A percentile compares a stretch with the other conserved stretches of the same genome.
phyloP scores from a whole-genome alignment of 2,329 filamentous ascomycete species.

The Salinomyces thailandicus region DNA sequence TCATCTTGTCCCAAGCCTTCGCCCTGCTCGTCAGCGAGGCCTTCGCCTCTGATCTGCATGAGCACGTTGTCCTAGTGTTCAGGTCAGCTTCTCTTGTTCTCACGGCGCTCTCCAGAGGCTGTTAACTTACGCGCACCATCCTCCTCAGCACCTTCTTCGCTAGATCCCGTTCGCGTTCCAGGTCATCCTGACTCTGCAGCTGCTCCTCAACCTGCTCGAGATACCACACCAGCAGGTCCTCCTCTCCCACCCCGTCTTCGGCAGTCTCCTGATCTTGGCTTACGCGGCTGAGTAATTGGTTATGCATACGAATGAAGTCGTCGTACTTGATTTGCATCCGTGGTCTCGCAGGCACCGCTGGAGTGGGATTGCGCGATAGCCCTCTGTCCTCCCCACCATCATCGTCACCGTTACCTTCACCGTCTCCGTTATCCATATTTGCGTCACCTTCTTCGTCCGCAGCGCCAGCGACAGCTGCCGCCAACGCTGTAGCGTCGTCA shows the following conservation, averaged over 20 bases:
- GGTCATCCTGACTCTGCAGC: constrained; percentile 67
- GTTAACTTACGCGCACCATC: constrained; percentile 74
- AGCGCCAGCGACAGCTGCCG: constrained; percentile 39
- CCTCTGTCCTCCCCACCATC: constrained; percentile 8
- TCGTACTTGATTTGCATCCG: constrained; percentile 92
- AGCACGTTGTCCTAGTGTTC: constrained; percentile 47
- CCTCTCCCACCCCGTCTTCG: constrained; percentile 75
- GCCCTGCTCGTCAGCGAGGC: constrained; percentile 69
- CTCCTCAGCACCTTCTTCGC: constrained; percentile 81
- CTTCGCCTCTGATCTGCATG: constrained; percentile 63
- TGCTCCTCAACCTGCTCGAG: constrained; percentile 82
- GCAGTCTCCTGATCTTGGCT: constrained; percentile 66
- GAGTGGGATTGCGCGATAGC: background rate
- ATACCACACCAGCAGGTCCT: constrained; percentile 78
- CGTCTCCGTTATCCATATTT: constrained; percentile 36
- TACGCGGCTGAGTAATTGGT: constrained; percentile 70
- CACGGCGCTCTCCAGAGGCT: too few species aligned
- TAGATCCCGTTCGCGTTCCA: constrained; percentile 62
- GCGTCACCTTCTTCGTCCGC: constrained; percentile 37
- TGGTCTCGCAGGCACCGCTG: constrained; percentile 32
- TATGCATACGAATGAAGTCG: constrained; percentile 85
- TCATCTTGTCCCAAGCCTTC: constrained; percentile 41
- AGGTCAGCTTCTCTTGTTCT: too few species aligned
- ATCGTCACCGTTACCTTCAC: constrained; percentile 23
- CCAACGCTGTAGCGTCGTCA: constrained; percentile 40